Percentiles rank a stretch among this genome's conserved stretches.
These are phyloP conservation scores for Colletotrichum caudatum DNA, from an alignment of 2,329 filamentous ascomycete species.

Conservation along the genomic window DNA sequence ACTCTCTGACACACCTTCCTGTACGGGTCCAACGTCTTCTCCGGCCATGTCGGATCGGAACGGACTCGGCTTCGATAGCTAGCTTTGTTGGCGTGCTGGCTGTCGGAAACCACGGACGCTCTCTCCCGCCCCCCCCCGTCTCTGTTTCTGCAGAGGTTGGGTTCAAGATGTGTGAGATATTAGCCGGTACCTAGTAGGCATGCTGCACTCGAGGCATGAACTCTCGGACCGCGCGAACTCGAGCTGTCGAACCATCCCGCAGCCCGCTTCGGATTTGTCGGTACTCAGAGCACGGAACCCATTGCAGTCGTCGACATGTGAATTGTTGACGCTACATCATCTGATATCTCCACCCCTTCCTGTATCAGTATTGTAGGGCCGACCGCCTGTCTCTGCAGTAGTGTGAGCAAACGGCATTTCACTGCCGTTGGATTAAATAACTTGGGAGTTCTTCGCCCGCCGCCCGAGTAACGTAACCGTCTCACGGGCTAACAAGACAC, in stretches of 20 bases:
- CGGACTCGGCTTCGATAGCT: conserved; percentile 8
- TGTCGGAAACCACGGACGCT: background rate
- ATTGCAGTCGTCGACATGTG: background rate
- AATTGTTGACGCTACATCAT: background rate
- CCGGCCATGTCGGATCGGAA: too few relatives aligned
- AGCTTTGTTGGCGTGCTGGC: background rate
- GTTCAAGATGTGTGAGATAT: too few relatives aligned
- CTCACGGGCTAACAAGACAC: background rate
- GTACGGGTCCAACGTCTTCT: background rate
- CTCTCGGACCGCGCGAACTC: background rate
- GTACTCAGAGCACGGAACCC: background rate
- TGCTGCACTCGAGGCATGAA: background rate
- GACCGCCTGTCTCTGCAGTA: too few relatives aligned
- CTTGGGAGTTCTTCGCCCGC: background rate
- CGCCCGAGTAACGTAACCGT: background rate
- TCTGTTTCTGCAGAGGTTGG: background rate
- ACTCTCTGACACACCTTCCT: background rate
- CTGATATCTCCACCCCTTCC: background rate
- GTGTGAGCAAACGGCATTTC: background rate
- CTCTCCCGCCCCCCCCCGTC: background rate
- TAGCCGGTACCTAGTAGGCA: too few relatives aligned
- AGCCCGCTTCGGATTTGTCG: conserved; percentile 4
- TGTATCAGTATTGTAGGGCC: background rate
- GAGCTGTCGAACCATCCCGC: background rate
- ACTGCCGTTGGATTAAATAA: background rate